Conservation (phyloP, 306 rosid genomes). For the Potentilla sterilis region DNA sequence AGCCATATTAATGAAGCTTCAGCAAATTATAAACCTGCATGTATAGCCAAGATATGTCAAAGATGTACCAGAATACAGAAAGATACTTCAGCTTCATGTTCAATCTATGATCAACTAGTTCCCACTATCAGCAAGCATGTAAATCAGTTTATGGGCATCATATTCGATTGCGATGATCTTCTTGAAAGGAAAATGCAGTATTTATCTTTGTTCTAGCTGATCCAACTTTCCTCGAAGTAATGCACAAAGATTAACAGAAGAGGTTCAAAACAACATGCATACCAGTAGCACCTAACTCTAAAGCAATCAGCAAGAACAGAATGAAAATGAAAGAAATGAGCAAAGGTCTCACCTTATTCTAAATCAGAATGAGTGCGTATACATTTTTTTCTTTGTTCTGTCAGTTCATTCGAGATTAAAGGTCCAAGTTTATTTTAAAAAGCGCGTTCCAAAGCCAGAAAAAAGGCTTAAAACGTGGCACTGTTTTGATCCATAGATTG, state of each 20-base stretch:
- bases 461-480: too few relatives aligned
- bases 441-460: too few relatives aligned
- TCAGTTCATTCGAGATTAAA: too few relatives aligned
- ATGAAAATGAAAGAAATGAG: background rate
- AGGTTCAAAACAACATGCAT: background rate
- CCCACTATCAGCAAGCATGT: background rate
- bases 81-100: background rate
- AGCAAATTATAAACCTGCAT: conserved; percentile 30
- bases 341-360: background rate
- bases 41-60: conserved; percentile 10
- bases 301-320: background rate
- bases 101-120: background rate
- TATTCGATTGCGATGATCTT: background rate
- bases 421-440: too few relatives aligned
- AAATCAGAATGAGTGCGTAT: too few relatives aligned
- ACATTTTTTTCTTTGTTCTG: too few relatives aligned
- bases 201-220: background rate
- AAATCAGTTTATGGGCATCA: background rate
- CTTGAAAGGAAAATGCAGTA: background rate
- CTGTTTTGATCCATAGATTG: too few relatives aligned
- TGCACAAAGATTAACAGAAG: background rate
- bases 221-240: background rate
- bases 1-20: conserved; percentile 46
- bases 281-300: background rate
- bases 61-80: conserved; percentile 1